Evolutionary conservation across 1,139 yeast species (phyloP), one percentile per base, ranked within the genome.

Genomic region (Pichia sp.): DNA sequence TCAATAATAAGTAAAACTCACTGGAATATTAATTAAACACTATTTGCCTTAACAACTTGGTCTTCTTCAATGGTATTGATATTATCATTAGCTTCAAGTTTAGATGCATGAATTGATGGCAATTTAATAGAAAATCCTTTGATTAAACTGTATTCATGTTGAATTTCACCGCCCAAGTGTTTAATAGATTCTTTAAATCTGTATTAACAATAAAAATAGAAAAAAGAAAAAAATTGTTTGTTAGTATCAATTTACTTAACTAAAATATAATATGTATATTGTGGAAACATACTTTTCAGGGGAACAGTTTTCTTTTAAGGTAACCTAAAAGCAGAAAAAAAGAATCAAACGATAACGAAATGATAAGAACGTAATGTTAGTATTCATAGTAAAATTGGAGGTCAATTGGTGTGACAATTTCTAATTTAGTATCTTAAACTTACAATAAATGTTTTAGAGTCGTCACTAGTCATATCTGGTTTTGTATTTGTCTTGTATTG

Each of bases 91-190:
- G 57, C 55, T 51, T 66, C 59, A 52, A 80, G 59, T 8, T 73
- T 45, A 22, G 64, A 57, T 34, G 73, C 65, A 55, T 74, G 80
- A 51, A 70, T 50, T 5, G 67, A 59, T 33, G 86, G 84, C 51
- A 80, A 64, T 53, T 74, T 71, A 48, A 72, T 78, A 42, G 76
- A 68, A 55, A 79, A 82, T 0, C 87, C 90, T 67, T 82, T 82
- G 66, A 83, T 80, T 61, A 83, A 68, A 43, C 74, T 66, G 64
- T 75, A 82, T 55, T 82, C 87, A 52, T 76, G 79, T 47, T 77
- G 73, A 56, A 83, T 72, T 42, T 68, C 68, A 41, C 89, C 92
- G 30, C 90, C 90, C 41, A 78, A 57, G n/a, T 57, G 42, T 24
- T 51, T 46, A 38, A 62, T 49, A 16, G 55, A 51, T 38, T 59